Evolutionary conservation across 2,329 filamentous ascomycete genomes (phyloP).

Genomic region (Microcyclosporella mali): DNA sequence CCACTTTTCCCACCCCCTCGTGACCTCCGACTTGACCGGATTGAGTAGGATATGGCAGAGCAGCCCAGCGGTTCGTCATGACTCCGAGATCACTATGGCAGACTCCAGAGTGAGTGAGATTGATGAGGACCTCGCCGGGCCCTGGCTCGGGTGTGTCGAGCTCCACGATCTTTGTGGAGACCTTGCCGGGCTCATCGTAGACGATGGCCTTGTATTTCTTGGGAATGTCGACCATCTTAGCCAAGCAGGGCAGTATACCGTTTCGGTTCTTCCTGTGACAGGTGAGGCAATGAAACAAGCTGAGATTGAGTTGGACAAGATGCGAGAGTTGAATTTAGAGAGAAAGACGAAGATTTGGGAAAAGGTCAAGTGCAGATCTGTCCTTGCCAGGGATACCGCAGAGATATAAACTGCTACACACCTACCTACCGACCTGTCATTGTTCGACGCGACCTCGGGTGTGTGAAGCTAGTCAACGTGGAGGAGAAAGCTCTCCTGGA

Average conservation of each 20-base stretch:
- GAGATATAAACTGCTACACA: too few relatives aligned
- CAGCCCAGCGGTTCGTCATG: constrained; percentile 47
- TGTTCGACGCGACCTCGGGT: background rate
- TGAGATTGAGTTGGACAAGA: background rate
- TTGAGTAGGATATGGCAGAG: constrained; percentile 54
- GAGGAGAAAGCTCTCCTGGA: background rate
- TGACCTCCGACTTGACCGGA: constrained; percentile 62
- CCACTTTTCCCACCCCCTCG: constrained; percentile 60
- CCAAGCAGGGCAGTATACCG: background rate
- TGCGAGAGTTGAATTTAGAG: background rate
- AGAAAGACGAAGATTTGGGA: background rate
- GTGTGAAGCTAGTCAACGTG: background rate
- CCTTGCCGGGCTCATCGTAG: constrained; percentile 59
- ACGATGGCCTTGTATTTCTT: constrained; percentile 58
- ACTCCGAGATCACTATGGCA: constrained; percentile 59
- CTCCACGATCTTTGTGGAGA: constrained; percentile 59
- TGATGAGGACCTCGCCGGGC: constrained; percentile 48
- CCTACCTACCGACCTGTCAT: too few relatives aligned
- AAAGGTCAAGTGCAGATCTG: too few relatives aligned
- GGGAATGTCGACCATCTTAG: constrained; percentile 35
- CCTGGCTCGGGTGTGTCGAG: constrained; percentile 61
- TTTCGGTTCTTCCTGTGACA: background rate
- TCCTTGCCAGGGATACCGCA: too few relatives aligned
- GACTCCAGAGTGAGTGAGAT: constrained; percentile 54
- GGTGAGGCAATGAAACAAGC: too few relatives aligned